Evolutionary conservation across 371 early-diverging fungal genomes (phyloP).

Genomic region (Mortierella sp.): DNA sequence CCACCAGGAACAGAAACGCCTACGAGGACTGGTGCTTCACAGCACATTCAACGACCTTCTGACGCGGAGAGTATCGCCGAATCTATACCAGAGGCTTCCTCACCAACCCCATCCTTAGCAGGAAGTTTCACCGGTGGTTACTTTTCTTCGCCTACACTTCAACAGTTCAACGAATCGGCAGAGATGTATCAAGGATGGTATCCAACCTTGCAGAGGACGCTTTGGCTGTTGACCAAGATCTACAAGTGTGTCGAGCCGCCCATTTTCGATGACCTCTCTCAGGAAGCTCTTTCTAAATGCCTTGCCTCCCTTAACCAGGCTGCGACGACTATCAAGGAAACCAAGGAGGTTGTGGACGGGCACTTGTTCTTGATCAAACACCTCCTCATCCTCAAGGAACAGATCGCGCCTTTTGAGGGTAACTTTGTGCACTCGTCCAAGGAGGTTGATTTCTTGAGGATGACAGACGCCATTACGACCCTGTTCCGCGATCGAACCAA

Average conservation of each 20-base stretch:
- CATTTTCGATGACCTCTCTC: constrained; percentile 88
- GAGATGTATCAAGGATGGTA: constrained; percentile 80
- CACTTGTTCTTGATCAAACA: constrained; percentile 88
- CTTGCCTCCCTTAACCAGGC: constrained; percentile 65
- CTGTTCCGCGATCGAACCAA: constrained; percentile 44
- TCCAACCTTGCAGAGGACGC: constrained; percentile 84
- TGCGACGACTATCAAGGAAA: constrained; percentile 34
- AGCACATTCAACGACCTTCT: constrained; percentile 43
- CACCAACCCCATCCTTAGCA: constrained; percentile 56
- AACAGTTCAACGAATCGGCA: constrained; percentile 50
- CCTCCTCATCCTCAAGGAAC: constrained; percentile 84
- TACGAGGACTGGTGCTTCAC: constrained; percentile 29
- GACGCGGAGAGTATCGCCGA: constrained; percentile 50
- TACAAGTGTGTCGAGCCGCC: constrained; percentile 80
- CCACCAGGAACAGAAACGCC: constrained; percentile 15
- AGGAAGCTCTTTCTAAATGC: constrained; percentile 86
- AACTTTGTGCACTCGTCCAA: constrained; percentile 80
- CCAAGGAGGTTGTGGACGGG: constrained; percentile 76
- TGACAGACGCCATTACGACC: constrained; percentile 60
- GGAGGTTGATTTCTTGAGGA: constrained; percentile 76
- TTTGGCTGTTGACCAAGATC: constrained; percentile 86
- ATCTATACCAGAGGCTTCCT: constrained; percentile 48
- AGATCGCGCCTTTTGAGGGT: constrained; percentile 83
- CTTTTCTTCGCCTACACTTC: constrained; percentile 42
- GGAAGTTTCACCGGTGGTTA: constrained; percentile 58